These are phyloP conservation scores for Chondrus crispus DNA, from an alignment of 23 red algal species.

Conservation along the genomic window DNA sequence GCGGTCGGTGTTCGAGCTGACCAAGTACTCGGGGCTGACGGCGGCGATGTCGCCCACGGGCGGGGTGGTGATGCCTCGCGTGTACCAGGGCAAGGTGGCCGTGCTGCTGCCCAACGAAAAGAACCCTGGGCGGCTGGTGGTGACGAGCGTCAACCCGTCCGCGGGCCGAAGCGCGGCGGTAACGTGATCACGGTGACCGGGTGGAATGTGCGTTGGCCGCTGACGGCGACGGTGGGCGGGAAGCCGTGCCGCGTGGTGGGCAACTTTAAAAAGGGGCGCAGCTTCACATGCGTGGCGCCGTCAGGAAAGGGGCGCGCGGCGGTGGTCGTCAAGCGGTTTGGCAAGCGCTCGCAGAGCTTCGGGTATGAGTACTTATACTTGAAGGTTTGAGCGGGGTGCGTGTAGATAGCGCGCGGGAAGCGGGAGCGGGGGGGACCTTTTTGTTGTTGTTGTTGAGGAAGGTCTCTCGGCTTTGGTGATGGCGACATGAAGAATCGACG, in stretches of 20 bases:
- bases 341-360: slow-evolving; percentile 43
- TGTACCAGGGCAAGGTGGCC: slow-evolving; percentile 59
- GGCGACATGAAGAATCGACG: too few relatives aligned
- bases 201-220: slow-evolving; percentile 48
- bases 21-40: slow-evolving; percentile 45
- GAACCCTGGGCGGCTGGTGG: slow-evolving; percentile 43
- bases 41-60: slow-evolving; percentile 54
- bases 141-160: slow-evolving; percentile 69
- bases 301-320: slow-evolving; percentile 23
- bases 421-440: too few relatives aligned
- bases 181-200: slow-evolving; percentile 47
- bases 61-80: slow-evolving; percentile 63
- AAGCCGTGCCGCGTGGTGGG: slow-evolving; percentile 40
- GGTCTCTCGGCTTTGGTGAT: too few relatives aligned
- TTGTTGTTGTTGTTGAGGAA: too few relatives aligned
- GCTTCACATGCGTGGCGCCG: slow-evolving; percentile 44
- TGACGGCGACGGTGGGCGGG: slow-evolving; percentile 53
- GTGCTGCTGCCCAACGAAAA: slow-evolving; percentile 51
- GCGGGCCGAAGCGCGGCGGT: slow-evolving; percentile 69
- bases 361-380: slow-evolving; percentile 67
- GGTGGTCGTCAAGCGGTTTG: slow-evolving; percentile 41
- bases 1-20: slow-evolving; percentile 37
- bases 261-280: slow-evolving; percentile 39
- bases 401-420: too few relatives aligned
- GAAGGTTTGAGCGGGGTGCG: too few relatives aligned